Evolutionary conservation across 169 alveolate genomes (phyloP).

Genomic region (Cryptosporidium xiaoi): DNA sequence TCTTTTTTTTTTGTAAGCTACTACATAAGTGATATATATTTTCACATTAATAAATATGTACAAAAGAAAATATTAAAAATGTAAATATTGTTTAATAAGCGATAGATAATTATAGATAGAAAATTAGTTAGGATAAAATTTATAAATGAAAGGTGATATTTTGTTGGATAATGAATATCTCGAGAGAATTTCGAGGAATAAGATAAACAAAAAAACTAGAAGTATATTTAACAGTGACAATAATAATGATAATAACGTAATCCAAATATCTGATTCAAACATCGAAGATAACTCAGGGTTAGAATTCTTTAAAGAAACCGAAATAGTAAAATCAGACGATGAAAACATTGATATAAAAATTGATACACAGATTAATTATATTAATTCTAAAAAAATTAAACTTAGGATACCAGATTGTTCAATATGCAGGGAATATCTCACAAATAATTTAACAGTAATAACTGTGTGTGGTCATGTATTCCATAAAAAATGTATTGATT

Average conservation of each 20-base stretch:
- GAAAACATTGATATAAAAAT: neutral
- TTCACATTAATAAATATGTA: no score
- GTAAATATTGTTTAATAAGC: neutral
- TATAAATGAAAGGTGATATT: neutral
- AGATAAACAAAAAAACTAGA: slow-evolving; percentile 10
- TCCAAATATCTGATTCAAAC: neutral
- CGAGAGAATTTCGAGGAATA: neutral
- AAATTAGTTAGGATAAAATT: neutral
- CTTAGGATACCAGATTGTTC: slow-evolving; percentile 64
- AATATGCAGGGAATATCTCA: slow-evolving; percentile 56
- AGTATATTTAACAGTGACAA: neutral
- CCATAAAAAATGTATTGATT: slow-evolving; percentile 46
- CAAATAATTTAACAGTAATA: slow-evolving; percentile 31
- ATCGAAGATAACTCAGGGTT: neutral
- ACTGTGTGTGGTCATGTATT: slow-evolving; percentile 72
- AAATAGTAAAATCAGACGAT: neutral
- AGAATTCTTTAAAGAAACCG: neutral
- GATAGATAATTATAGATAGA: neutral
- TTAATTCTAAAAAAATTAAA: neutral
- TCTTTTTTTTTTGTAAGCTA: neutral
- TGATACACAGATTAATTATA: neutral
- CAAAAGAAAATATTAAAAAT: no score
- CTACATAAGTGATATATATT: no score
- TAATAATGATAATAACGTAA: neutral
- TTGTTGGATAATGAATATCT: slow-evolving; percentile 35